Conservation (phyloP, 2,329 filamentous ascomycete species). For the Lecanicillium sp. region DNA sequence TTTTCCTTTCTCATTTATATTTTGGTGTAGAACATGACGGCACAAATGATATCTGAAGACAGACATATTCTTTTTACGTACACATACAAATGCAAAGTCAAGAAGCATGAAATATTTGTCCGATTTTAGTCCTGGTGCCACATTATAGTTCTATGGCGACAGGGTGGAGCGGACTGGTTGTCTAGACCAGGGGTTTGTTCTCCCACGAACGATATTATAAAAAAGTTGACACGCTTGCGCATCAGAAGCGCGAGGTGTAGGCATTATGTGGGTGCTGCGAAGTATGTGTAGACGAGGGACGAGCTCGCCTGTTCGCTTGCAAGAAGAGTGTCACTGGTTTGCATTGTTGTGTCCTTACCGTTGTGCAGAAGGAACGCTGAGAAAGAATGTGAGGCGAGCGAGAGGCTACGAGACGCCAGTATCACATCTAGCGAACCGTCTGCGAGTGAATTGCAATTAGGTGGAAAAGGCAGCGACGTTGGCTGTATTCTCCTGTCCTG, state of each 20-base stretch:
- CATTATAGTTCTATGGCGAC: slow-evolving; percentile 48
- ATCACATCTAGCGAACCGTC: too few relatives aligned
- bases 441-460: too few relatives aligned
- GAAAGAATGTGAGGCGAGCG: neutral
- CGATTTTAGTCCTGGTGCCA: slow-evolving; percentile 58
- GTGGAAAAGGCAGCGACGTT: too few relatives aligned
- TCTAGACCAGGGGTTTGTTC: slow-evolving; percentile 58
- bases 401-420: neutral
- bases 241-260: slow-evolving; percentile 54
- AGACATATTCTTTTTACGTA: slow-evolving; percentile 15
- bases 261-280: slow-evolving; percentile 48
- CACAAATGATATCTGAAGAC: slow-evolving; percentile 6
- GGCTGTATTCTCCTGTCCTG: too few relatives aligned
- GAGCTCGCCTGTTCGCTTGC: neutral
- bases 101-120: slow-evolving; percentile 44
- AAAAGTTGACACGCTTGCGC: slow-evolving; percentile 54
- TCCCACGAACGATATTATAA: slow-evolving; percentile 54
- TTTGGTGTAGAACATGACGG: neutral
- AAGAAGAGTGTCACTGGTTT: slow-evolving; percentile 7
- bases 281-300: neutral
- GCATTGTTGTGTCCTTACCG: slow-evolving; percentile 8
- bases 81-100: slow-evolving; percentile 1
- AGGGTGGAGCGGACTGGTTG: slow-evolving; percentile 63
- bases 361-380: neutral
- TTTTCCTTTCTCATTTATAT: slow-evolving; percentile 12